Percentiles rank a stretch among this genome's conserved stretches.
These are phyloP conservation scores for Beauveria australis DNA, from an alignment of 2,329 filamentous ascomycete species.

Conservation along the genomic window DNA sequence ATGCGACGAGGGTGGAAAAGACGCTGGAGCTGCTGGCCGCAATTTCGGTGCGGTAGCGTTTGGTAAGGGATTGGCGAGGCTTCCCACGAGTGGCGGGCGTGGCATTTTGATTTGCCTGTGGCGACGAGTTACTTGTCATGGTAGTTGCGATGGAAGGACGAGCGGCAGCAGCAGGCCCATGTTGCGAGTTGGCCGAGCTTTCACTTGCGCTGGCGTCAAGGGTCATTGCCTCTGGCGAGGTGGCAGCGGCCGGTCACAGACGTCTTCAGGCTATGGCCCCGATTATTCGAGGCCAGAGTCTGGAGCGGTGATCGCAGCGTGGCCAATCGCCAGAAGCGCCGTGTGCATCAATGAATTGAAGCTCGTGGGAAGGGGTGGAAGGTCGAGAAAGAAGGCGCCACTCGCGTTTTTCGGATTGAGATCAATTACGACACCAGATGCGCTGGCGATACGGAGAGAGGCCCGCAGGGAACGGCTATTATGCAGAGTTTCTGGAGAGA, in stretches of 20 bases:
- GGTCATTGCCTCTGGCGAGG: constrained; percentile 11
- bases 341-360: constrained; percentile 28
- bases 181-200: constrained; percentile 7
- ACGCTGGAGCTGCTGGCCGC: constrained; percentile 70
- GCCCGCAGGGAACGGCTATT: not conserved
- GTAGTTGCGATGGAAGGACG: constrained; percentile 1
- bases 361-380: not conserved
- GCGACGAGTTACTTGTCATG: constrained; percentile 1
- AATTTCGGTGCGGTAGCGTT: constrained; percentile 73
- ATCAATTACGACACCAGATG: not conserved
- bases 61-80: constrained; percentile 42
- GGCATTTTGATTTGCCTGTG: not conserved
- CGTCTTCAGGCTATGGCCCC: constrained; percentile 21
- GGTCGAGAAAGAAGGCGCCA: not conserved
- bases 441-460: not conserved
- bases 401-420: not conserved
- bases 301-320: constrained; percentile 22
- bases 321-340: constrained; percentile 28
- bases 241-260: constrained; percentile 17
- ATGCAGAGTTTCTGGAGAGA: not conserved
- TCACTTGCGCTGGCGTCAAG: constrained; percentile 6
- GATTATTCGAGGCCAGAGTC: constrained; percentile 20
- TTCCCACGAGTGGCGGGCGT: not conserved
- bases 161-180: constrained; percentile 4
- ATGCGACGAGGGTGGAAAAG: constrained; percentile 71